Base-by-base conservation (phyloP, 78 protist genomes). In the Monosiga brevicollis region DNA sequence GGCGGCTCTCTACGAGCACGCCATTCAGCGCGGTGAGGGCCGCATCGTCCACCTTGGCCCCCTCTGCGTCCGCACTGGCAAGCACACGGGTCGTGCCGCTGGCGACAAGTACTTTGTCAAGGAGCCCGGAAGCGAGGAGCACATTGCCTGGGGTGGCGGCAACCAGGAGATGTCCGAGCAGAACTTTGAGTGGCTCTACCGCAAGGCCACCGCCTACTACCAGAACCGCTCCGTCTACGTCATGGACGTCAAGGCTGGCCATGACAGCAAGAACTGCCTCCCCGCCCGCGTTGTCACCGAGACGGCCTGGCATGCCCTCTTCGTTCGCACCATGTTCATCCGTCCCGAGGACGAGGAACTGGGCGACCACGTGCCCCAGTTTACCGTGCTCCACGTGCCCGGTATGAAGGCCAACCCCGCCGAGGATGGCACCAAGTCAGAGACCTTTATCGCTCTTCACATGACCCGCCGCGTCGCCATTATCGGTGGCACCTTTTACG, bases 251-350 rank as follows among this genome's bases (percentile, higher is more conserved):
- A 93, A 41, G 72, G 98, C 96, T 0, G 95, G 96, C n/a, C 84
- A 90, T 88, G 96, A 95, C 79, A 85, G 91, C 35, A 24, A 72
- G 49, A 86, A 92, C 87, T 84, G 95, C 72, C 73, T 93, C 84
- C 93, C 93, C 88, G 91, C 93, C 23, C 86, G 97, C 42, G 90
- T 95, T 80, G 49, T 95, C 82, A 84, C 91, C 80, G 78, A 90
- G 23, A 83, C 90, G 36, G 95, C 98, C 10, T 94, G 94, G 83
- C 98, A 95, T 81, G 96, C 96, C 0, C 89, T 94, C 75, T 95
- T 95, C 86, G 91, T 94, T 94, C 84, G 82, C 83, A 95, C 93
- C 89, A 95, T 95, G 97, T 87, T 95, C 83, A 92, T 95, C 84
- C 89, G 92, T 38, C 94, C 97, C 55, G 90, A 92, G 32, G 88